These are phyloP conservation scores for Brassica balearica DNA, from an alignment of 441 rosid species.

Conservation along the genomic window DNA sequence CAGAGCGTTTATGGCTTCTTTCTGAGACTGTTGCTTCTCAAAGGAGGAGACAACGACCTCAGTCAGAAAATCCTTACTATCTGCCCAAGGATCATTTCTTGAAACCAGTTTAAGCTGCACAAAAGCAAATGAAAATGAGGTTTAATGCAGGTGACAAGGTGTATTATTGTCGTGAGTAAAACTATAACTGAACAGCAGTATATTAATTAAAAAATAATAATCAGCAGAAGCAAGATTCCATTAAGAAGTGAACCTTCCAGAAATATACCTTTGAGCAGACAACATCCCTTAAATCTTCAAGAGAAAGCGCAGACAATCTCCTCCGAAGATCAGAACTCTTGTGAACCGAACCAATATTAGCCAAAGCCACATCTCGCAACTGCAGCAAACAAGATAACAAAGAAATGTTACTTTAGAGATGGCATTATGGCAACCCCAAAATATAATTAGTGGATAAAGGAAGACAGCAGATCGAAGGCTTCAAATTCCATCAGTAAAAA, in stretches of 20 bases:
- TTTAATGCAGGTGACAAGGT: conserved; percentile 22
- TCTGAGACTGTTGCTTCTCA: conserved; percentile 94
- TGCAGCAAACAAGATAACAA: conserved; percentile 46
- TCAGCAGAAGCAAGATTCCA: conserved; percentile 13
- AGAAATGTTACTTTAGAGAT: conserved; percentile 1
- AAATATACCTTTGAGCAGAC: conserved; percentile 89
- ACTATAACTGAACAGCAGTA: conserved; percentile 39
- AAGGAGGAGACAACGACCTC: conserved; percentile 97
- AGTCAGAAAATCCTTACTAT: conserved; percentile 82
- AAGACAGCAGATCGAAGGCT: neutral
- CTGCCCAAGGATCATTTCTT: conserved; percentile 85
- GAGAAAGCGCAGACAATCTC: conserved; percentile 80
- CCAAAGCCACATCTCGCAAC: conserved; percentile 89
- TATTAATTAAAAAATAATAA: neutral
- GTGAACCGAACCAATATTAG: conserved; percentile 87
- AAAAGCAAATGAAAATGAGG: conserved; percentile 30
- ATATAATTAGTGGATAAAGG: conserved; percentile 18
- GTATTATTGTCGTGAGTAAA: neutral
- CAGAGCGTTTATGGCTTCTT: conserved; percentile 97
- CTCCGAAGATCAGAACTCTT: conserved; percentile 91
- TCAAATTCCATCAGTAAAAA: neutral
- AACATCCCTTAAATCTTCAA: conserved; percentile 84
- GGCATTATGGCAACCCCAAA: neutral
- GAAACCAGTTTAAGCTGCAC: conserved; percentile 92
- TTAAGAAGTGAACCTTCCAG: conserved; percentile 19